phyloP scores from a whole-genome alignment of 1,139 yeast genomes.

The Magnusiomyces sp. region DNA sequence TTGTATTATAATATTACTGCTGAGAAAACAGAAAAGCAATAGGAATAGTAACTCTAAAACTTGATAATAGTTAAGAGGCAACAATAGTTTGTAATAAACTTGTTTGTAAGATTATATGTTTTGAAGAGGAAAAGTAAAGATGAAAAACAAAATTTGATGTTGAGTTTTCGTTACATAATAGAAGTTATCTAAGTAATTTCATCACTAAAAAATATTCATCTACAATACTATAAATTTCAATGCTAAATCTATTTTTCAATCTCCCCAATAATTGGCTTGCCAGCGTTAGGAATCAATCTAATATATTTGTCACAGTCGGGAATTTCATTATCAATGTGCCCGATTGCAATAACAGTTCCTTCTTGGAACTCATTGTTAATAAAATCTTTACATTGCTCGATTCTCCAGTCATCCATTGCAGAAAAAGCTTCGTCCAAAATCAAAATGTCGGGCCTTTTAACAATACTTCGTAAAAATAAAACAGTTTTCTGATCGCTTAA shows the following conservation, averaged over 20 bases:
- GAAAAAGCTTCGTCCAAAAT: constrained; percentile 91
- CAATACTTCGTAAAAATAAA: constrained; percentile 63
- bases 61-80: too few relatives aligned
- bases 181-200: too few relatives aligned
- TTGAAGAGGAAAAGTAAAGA: too few relatives aligned
- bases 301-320: constrained; percentile 48
- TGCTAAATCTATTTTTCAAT: not conserved
- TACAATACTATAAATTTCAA: too few relatives aligned
- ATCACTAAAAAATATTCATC: too few relatives aligned
- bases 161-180: too few relatives aligned
- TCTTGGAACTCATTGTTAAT: constrained; percentile 43
- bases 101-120: too few relatives aligned
- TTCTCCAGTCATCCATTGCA: constrained; percentile 68
- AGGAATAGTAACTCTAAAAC: too few relatives aligned
- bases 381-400: constrained; percentile 58
- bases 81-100: too few relatives aligned
- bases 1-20: too few relatives aligned
- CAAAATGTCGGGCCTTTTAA: constrained; percentile 66
- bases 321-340: constrained; percentile 61
- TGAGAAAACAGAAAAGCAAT: too few relatives aligned
- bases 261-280: constrained; percentile 7
- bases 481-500: constrained; percentile 74
- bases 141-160: too few relatives aligned
- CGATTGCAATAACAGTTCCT: constrained; percentile 68
- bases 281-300: constrained; percentile 27